Base-by-base conservation (phyloP, 2,329 filamentous ascomycete genomes). In the Paraphaeosphaeria sporulosa region DNA sequence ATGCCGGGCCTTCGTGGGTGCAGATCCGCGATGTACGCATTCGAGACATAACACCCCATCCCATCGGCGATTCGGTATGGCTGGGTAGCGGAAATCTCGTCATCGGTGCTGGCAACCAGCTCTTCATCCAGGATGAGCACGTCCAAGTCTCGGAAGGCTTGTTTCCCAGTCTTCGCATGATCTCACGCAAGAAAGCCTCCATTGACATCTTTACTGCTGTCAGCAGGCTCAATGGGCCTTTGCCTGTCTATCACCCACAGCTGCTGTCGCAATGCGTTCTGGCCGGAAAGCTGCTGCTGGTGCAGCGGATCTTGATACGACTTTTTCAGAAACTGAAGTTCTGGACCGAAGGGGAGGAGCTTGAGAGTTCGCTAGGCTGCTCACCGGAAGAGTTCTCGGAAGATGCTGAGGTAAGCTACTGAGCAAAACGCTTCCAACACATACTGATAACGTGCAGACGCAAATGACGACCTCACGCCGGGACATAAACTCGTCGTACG, bases 61-160 rank as follows among this genome's bases (percentile, higher is more conserved):
- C 93, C 0, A 96, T 97, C 53, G 94, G 93, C 2, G 94, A 97
- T 74, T 96, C 93, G 0, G 92, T 92, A 17, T 99, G 95, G 95
- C 82, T 97, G 13, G 88, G 89, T 30, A 89, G 91, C 70, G 94
- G 94, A 0, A 89, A 94, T 70, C 84, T 99, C 13, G 89, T 96
- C 6, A 89, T 98, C 58, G 94, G 93, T 0, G 89, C 93, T 8
- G 95, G 95, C 0, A 97, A 97, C 72, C 94, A 97, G 73, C 83
- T 99, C 13, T 94, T 97, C 74, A 84, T 96, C 7, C 90, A 94
- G 72, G 91, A 92, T 68, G 88, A 94, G 61, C 83, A 87, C n/a
- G 87, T 96, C 25, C 85, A 89, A 57, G 82, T 86, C 6, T 84
- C 85, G 0, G 85, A 88, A 60, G 84, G 86, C 9, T 78, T 91